Evolutionary conservation across 371 early-diverging fungal species (phyloP).

Genomic region (Dinochytrium kinnereticum): DNA sequence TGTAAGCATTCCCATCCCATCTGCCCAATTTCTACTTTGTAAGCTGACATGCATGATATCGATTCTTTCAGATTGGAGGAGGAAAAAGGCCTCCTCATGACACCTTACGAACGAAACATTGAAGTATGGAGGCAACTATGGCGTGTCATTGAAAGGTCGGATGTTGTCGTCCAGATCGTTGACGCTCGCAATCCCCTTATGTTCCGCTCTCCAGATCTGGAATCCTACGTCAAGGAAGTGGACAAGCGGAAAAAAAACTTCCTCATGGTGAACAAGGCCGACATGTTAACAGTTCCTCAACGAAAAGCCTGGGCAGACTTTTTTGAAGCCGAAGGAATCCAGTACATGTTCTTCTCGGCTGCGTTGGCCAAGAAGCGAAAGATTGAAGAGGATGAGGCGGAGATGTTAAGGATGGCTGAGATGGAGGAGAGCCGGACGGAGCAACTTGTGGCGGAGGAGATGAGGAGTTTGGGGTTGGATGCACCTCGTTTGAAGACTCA

Average conservation of each 20-base stretch:
- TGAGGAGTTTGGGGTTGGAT: conserved; percentile 43
- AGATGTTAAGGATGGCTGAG: conserved; percentile 46
- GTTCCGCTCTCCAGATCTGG: conserved; percentile 94
- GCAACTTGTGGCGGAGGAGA: conserved; percentile 21
- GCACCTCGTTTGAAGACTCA: conserved; percentile 37
- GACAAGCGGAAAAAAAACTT: conserved; percentile 80
- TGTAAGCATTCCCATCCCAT: too few relatives aligned
- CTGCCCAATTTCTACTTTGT: too few relatives aligned
- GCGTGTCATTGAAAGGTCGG: conserved; percentile 98
- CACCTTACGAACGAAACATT: conserved; percentile 98
- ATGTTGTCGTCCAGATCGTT: conserved; percentile 98
- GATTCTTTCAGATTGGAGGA: conserved; percentile 72
- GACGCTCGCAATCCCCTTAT: conserved; percentile 98
- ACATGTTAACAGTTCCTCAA: conserved; percentile 86
- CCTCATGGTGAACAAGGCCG: conserved; percentile 97
- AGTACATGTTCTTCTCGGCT: conserved; percentile 93
- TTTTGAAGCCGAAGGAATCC: conserved; percentile 79
- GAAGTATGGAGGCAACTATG: conserved; percentile 99
- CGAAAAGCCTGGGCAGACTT: conserved; percentile 87
- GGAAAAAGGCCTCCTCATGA: conserved; percentile 85
- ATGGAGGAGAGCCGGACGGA: conserved; percentile 25
- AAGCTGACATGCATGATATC: too few relatives aligned
- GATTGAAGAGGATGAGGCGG: conserved; percentile 49
- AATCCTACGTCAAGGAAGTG: conserved; percentile 88
- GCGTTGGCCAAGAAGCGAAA: conserved; percentile 57